A percentile compares a stretch with the other conserved stretches of the same genome.
Conservation (phyloP, 768 basidiomycete genomes). For the Boletus subcaerulescens region DNA sequence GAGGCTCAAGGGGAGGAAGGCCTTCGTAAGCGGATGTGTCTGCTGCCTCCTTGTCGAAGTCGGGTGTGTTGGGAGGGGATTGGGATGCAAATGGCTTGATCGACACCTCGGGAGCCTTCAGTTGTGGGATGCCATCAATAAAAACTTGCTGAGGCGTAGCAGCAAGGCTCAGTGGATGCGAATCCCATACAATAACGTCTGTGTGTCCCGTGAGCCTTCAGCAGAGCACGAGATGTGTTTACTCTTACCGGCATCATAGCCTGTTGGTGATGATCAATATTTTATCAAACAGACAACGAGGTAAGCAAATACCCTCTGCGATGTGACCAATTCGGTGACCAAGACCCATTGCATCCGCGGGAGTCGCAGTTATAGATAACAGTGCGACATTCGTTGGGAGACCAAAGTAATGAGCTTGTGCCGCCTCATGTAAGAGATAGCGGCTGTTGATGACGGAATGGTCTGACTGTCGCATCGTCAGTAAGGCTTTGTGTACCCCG, state of each 20-base stretch:
- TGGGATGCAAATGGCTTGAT: conserved; percentile 41
- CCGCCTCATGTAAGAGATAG: conserved; percentile 69
- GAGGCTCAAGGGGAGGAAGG: conserved; percentile 62
- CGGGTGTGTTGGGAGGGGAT: conserved; percentile 53
- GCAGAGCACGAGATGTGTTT: background rate
- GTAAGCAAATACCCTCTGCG: conserved; percentile 36
- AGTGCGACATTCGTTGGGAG: conserved; percentile 57
- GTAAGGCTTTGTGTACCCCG: background rate
- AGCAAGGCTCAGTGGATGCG: conserved; percentile 70
- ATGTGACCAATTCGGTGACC: conserved; percentile 72
- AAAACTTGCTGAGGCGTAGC: conserved; percentile 75
- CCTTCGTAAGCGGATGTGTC: conserved; percentile 66
- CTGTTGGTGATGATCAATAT: conserved; percentile 9
- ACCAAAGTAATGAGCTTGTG: conserved; percentile 67
- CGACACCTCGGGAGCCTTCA: conserved; percentile 43
- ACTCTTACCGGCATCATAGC: conserved; percentile 46
- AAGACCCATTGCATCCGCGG: conserved; percentile 66
- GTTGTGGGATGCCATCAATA: conserved; percentile 83
- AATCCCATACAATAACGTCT: conserved; percentile 76
- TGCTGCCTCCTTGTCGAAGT: conserved; percentile 66
- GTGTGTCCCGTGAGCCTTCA: background rate
- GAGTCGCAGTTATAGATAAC: conserved; percentile 61
- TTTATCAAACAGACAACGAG: background rate
- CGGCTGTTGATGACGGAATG: conserved; percentile 61
- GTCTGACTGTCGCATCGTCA: conserved; percentile 41